Percentiles rank a stretch among this genome's conserved stretches.
These are phyloP conservation scores for Blastobotrys arbuscula DNA, from an alignment of 1,139 yeast genomes.

Conservation along the genomic window DNA sequence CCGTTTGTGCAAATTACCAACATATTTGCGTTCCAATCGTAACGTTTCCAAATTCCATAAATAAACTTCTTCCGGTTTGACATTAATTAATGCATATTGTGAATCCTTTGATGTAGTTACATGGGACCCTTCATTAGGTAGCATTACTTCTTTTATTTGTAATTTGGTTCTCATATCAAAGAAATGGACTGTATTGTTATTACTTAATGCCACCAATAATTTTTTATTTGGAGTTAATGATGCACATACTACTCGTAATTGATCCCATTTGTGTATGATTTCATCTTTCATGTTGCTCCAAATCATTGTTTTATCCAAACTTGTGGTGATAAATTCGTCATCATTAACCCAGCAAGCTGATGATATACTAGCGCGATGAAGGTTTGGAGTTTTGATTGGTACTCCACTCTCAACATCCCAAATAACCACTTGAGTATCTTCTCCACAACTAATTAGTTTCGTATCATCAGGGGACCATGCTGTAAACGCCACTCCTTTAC, in stretches of 20 bases:
- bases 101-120: constrained; percentile 43
- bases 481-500: constrained; percentile 59
- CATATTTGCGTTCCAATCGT: constrained; percentile 52
- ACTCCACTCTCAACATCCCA: constrained; percentile 49
- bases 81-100: constrained; percentile 50
- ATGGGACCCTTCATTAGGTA: constrained; percentile 45
- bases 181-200: constrained; percentile 45
- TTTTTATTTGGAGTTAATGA: constrained; percentile 62
- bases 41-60: constrained; percentile 61
- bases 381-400: not conserved
- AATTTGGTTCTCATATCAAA: constrained; percentile 39
- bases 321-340: constrained; percentile 62
- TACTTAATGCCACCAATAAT: not conserved
- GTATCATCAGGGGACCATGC: constrained; percentile 72
- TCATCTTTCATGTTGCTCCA: constrained; percentile 51
- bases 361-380: constrained; percentile 40
- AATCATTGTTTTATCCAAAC: constrained; percentile 69
- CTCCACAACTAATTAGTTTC: constrained; percentile 60
- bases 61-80: constrained; percentile 74
- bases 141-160: constrained; percentile 33
- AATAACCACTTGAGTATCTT: constrained; percentile 60
- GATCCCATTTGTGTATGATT: constrained; percentile 38
- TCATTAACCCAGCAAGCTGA: constrained; percentile 71
- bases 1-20: constrained; percentile 63
- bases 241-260: constrained; percentile 59